Conservation (phyloP, 306 rosid genomes). For the Corylus heterophylla region DNA sequence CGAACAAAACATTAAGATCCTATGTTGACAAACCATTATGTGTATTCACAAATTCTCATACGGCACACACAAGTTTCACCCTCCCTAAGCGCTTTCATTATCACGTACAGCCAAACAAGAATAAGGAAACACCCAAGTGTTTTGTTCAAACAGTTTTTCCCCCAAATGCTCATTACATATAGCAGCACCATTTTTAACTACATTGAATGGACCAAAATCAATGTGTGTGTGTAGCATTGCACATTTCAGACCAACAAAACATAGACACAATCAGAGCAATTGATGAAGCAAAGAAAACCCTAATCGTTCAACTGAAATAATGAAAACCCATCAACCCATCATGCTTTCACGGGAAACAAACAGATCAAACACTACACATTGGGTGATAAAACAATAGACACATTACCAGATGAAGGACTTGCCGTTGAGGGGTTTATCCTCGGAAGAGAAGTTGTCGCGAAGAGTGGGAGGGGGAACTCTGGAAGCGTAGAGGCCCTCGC, state of each 20-base stretch:
- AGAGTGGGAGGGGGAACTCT: background rate
- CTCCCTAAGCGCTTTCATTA: too few relatives aligned
- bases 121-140: background rate
- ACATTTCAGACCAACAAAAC: background rate
- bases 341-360: constrained; percentile 17
- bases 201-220: background rate
- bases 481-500: constrained; percentile 78
- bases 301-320: background rate
- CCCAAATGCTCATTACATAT: too few relatives aligned
- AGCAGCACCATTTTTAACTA: too few relatives aligned
- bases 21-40: constrained; percentile 1
- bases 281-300: background rate
- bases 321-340: constrained; percentile 26
- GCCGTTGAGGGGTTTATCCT: constrained; percentile 57
- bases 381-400: background rate
- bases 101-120: too few relatives aligned
- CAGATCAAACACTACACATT: constrained; percentile 23
- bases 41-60: background rate
- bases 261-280: background rate
- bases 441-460: constrained; percentile 29
- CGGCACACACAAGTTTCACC: background rate
- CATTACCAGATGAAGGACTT: constrained; percentile 70
- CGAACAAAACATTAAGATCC: constrained; percentile 2
- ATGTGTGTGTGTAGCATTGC: background rate
- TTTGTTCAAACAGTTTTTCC: too few relatives aligned